Conservation (phyloP, 352 stramenopile species). For the Phytophthora citrophthora region DNA sequence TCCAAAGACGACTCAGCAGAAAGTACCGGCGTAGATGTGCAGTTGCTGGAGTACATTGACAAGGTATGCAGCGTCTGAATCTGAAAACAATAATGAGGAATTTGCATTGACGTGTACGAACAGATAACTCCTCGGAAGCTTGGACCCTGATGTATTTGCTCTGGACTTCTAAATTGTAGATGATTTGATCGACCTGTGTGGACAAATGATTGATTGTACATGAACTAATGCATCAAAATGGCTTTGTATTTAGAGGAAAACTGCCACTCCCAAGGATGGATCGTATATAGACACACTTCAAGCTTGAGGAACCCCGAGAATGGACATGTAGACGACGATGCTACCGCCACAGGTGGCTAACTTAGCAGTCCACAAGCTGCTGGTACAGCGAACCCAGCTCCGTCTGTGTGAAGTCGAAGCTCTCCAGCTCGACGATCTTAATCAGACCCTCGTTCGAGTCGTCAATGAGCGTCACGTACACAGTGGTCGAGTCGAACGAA, state of each 20-base stretch:
- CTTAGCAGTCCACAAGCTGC: constrained; percentile 40
- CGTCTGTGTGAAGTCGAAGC: constrained; percentile 54
- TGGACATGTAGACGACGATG: constrained; percentile 13
- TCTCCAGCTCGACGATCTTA: constrained; percentile 67
- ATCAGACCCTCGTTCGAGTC: constrained; percentile 50
- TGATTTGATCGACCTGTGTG: too few relatives aligned
- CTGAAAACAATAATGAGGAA: too few relatives aligned
- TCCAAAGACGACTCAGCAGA: constrained; percentile 5
- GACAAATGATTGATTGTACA: too few relatives aligned
- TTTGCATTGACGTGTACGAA: too few relatives aligned
- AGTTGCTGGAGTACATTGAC: constrained; percentile 34
- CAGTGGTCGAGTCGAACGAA: constrained; percentile 33
- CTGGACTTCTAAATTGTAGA: too few relatives aligned
- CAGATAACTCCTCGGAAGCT: too few relatives aligned
- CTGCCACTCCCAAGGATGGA: constrained; percentile 17
- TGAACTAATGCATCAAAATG: constrained; percentile 27
- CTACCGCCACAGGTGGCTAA: neutral
- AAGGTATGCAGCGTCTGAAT: constrained; percentile 25
- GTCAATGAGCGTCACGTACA: constrained; percentile 75
- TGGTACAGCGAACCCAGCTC: constrained; percentile 39
- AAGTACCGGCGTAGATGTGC: constrained; percentile 18
- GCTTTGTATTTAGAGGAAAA: constrained; percentile 36
- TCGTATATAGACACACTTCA: constrained; percentile 39
- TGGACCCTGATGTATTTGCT: too few relatives aligned
- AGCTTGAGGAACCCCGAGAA: constrained; percentile 13